A percentile compares a stretch with the other conserved stretches of the same genome.
phyloP scores from a whole-genome alignment of 2,329 filamentous ascomycete species.

The Colletotrichum abscissum region DNA sequence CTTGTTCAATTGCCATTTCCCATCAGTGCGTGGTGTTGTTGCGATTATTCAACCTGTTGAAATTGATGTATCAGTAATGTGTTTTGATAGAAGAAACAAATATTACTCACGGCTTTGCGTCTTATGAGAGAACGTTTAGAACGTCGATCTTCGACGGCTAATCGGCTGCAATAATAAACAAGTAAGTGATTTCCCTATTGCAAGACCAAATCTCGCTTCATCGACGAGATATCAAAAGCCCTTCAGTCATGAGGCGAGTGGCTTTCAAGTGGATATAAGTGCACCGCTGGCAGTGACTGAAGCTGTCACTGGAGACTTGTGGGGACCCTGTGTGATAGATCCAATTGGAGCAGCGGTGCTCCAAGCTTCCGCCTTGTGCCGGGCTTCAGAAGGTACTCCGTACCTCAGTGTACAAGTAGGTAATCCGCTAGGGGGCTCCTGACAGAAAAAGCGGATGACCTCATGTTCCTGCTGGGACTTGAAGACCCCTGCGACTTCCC shows the following conservation, averaged over 20 bases:
- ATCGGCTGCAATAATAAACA: no score
- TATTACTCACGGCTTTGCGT: background rate
- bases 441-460: conserved; percentile 21
- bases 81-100: background rate
- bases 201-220: background rate
- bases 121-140: background rate
- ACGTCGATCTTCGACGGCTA: no score
- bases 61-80: conserved; percentile 3
- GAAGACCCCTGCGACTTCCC: conserved; percentile 24
- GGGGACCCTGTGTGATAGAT: background rate
- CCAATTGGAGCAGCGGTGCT: no score
- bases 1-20: background rate
- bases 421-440: conserved; percentile 7
- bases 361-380: no score
- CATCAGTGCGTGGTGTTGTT: no score
- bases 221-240: background rate
- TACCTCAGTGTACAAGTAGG: background rate
- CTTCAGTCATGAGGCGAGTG: background rate
- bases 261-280: background rate
- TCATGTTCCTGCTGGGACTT: conserved; percentile 23
- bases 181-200: background rate
- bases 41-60: background rate
- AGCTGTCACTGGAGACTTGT: background rate
- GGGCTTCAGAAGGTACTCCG: no score
- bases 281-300: background rate